Evolutionary conservation across 163 green algal genomes (phyloP), one percentile per base, ranked within the genome.

Genomic region (Picocystis sp.): DNA sequence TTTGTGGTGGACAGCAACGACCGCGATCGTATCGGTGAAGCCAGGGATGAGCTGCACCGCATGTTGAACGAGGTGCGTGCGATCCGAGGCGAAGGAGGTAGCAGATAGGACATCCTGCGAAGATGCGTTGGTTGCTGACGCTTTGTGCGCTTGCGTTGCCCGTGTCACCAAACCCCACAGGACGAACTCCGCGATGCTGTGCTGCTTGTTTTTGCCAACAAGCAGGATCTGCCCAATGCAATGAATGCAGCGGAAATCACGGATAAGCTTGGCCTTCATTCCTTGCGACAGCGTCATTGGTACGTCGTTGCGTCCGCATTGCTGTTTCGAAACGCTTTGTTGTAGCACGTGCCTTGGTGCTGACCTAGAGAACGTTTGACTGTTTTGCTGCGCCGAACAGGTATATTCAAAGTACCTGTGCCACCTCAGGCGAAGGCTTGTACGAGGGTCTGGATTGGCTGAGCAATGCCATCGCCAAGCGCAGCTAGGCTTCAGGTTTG

Each of bases 231-330:
- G 55, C 87, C 87, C 11, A 95, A 96, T 66, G 88, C 88, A 6
- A 97, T 97, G 87, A 95, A 93, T 61, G 88, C 89, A 22, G 87
- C 87, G 48, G 88, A 97, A 71, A 94, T 97, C 66, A 97, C 87
- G 35, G 87, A 97, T 73, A 94, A 95, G 77, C 78, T 97, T 50
- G 88, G 88, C 34, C 78, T 97, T 61, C 84, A 95, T 75, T 81
- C 76, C 6, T 76, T 97, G 61, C 85, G 87, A 64, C 86, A 96
- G 74, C 80, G 88, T 58, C 81, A 94, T 62, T 97, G 87, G 85
- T 88, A 63, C 25, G 65, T 34, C 14, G 15, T 17, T 15, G 42
- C 42, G 42, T 15, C 42, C 42, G 42, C 42, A 15, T 15, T 46
- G 42, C 42, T 15, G 42, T 46, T 46, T 15, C 42, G 15, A 15